Evolutionary conservation across 148 eudicot species (phyloP).

Genomic region (Amaranthus cruentus): DNA sequence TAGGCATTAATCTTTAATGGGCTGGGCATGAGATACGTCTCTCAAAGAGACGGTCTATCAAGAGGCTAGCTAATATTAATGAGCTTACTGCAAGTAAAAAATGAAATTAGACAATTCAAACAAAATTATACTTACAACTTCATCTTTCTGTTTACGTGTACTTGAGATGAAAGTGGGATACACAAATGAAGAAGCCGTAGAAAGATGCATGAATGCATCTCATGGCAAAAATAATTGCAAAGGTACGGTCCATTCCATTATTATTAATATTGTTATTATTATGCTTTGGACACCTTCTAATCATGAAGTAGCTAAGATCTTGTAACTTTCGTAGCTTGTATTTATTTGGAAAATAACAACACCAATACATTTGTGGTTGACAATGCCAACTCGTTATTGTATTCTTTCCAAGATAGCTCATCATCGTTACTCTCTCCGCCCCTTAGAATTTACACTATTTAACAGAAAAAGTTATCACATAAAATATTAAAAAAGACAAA

Average conservation of each 20-base stretch:
- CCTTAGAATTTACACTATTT: background rate
- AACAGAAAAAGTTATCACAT: too few relatives aligned
- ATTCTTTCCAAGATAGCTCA: background rate
- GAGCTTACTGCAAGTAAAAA: too few relatives aligned
- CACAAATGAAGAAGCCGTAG: background rate
- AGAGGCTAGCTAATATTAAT: too few relatives aligned
- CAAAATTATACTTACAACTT: conserved; percentile 5
- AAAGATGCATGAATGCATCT: background rate
- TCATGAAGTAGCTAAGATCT: background rate
- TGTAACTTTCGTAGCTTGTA: background rate
- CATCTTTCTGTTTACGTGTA: background rate
- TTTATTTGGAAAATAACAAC: conserved; percentile 3
- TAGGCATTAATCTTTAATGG: too few relatives aligned
- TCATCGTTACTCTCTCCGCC: background rate
- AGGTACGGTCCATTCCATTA: conserved; percentile 2
- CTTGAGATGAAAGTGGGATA: background rate
- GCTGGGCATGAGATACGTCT: too few relatives aligned
- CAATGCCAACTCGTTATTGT: background rate
- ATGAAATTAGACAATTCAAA: too few relatives aligned
- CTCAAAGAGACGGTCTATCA: too few relatives aligned
- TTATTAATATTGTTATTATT: too few relatives aligned
- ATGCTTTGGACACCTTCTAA: background rate
- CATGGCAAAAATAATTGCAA: background rate
- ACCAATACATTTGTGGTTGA: background rate
- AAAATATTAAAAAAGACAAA: too few relatives aligned